These are phyloP conservation scores for Alternaria ethzedia DNA, from an alignment of 2,329 filamentous ascomycete genomes.

Conservation along the genomic window DNA sequence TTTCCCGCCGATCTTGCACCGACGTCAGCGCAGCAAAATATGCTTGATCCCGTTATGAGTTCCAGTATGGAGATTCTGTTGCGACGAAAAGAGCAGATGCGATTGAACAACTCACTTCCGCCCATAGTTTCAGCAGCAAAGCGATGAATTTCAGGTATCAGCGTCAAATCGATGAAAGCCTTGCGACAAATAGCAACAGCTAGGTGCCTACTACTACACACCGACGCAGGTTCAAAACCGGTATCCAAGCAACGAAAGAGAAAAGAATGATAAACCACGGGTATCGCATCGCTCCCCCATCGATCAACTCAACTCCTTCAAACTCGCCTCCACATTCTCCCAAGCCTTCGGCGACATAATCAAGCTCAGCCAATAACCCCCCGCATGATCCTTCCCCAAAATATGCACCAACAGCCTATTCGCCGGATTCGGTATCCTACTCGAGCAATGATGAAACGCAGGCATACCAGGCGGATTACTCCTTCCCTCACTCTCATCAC, in stretches of 20 bases:
- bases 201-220: not conserved
- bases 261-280: not conserved
- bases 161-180: too few species aligned
- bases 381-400: constrained; percentile 18
- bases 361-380: constrained; percentile 18
- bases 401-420: constrained; percentile 18
- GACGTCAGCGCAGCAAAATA: not conserved
- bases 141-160: too few species aligned
- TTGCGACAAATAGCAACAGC: not conserved
- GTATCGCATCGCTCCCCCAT: not conserved
- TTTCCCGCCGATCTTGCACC: not conserved
- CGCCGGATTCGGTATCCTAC: constrained; percentile 6
- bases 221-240: not conserved
- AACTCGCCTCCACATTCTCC: constrained; percentile 15
- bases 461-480: constrained; percentile 17
- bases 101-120: too few species aligned
- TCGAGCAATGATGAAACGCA: constrained; percentile 18
- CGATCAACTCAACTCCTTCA: not conserved
- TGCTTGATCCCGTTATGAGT: not conserved
- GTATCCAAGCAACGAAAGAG: not conserved
- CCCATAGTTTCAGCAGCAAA: too few species aligned
- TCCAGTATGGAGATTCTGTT: not conserved
- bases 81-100: not conserved
- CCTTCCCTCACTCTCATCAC: not conserved
- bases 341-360: constrained; percentile 14